Base-by-base conservation (phyloP, 75 land plant species). In the Pinus albicaulis region DNA sequence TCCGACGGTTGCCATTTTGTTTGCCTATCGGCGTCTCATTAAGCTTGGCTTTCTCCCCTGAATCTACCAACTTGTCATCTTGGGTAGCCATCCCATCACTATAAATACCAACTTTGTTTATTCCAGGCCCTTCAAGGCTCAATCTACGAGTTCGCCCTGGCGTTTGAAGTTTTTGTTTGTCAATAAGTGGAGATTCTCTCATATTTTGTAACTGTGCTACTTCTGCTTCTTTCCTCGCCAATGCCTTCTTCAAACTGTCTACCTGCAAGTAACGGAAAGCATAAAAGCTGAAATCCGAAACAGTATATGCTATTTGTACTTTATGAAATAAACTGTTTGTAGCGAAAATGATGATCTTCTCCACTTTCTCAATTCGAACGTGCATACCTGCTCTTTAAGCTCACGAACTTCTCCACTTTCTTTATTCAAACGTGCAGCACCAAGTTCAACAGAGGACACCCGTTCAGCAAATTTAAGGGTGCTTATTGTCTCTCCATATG, bases 391-490 rank as follows among this genome's bases (percentile, higher is more conserved):
- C 65, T 84, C 88, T 74, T 82, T 88, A 13, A 90, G 89, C 53
- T 90, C 89, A 57, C 83, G 79, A 38, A 92, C 80, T 76, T 90
- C 90, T 53, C 66, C 60, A 71, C 84, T 89, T 74, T 92, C 90
- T 71, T 87, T 90, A 77, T 92, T 90, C 59, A 74, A 15, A 59
- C 88, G 85, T 70, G 95, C 90, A 78, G 92, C 80, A 64, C 95
- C 95, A 75, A 92, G 88, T 74, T 92, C 95, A 74, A 92, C 92
- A 56, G 92, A 76, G 15, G 95, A 83, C 20, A 82, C 92, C 72
- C 92, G 81, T 75, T 92, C 90, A 59, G 95, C 95, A 78, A 92
- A 92, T 63, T 92, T 92, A 62, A 92, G 71, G 19, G 95, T 92
- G 75, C 92, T 90, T 6, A 92, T 64, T 74, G 95, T 92, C 79